phyloP scores from a whole-genome alignment of 495 filamentous ascomycete species.

The Penicillium longicatenatum region DNA sequence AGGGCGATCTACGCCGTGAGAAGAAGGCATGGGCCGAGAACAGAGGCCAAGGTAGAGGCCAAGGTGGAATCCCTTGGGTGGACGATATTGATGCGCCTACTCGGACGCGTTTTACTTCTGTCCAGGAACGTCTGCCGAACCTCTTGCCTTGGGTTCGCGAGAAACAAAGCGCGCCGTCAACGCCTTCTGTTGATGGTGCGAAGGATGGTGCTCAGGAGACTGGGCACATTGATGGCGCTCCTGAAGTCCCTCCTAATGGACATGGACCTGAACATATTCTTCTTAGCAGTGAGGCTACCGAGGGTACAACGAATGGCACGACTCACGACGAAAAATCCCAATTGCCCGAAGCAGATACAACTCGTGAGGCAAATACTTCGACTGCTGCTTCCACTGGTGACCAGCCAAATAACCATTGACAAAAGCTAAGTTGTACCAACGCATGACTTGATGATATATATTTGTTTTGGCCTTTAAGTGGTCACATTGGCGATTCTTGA shows the following conservation, averaged over 20 bases:
- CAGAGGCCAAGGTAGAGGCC: slow-evolving; percentile 36
- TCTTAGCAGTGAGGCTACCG: background rate
- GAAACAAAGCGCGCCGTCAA: slow-evolving; percentile 32
- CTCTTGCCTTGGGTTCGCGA: slow-evolving; percentile 38
- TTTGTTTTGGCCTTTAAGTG: background rate
- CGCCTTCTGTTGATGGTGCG: slow-evolving; percentile 19
- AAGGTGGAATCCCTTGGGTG: slow-evolving; percentile 41
- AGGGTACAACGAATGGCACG: background rate
- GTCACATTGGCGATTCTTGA: background rate
- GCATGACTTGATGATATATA: slow-evolving; percentile 17
- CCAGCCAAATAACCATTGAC: background rate
- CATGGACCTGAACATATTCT: slow-evolving; percentile 1
- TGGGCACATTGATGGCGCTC: background rate
- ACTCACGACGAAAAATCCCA: background rate
- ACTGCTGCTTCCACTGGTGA: background rate
- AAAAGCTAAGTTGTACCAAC: slow-evolving; percentile 1
- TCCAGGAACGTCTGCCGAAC: slow-evolving; percentile 36
- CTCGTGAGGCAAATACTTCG: background rate
- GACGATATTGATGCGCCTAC: slow-evolving; percentile 43
- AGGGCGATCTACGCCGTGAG: slow-evolving; percentile 61
- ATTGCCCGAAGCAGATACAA: background rate
- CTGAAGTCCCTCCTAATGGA: background rate
- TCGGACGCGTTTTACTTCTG: slow-evolving; percentile 44
- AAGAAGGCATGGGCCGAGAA: slow-evolving; percentile 60
- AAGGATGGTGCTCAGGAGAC: background rate